Conservation (phyloP, 768 basidiomycete species). For the Tricholoma terreum region DNA sequence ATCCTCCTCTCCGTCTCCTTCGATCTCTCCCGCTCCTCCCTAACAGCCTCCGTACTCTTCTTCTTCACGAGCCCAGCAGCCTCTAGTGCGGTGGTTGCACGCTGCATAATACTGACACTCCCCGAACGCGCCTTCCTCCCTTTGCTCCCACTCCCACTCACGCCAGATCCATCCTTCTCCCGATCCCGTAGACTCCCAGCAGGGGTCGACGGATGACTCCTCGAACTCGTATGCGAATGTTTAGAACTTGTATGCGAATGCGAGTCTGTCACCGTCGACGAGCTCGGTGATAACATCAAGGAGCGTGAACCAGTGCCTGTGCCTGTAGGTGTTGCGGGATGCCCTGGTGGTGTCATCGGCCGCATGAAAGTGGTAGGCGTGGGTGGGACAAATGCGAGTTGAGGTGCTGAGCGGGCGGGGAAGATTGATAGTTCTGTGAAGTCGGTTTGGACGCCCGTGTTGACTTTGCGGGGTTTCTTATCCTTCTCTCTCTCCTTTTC, state of each 20-base stretch:
- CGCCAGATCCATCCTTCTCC: constrained; percentile 34
- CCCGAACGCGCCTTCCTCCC: constrained; percentile 74
- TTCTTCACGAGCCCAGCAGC: constrained; percentile 82
- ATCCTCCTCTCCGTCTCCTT: constrained; percentile 42
- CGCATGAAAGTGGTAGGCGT: constrained; percentile 63
- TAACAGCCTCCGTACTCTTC: constrained; percentile 73
- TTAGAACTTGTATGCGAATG: constrained; percentile 26
- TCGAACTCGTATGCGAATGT: constrained; percentile 24
- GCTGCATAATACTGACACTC: constrained; percentile 94
- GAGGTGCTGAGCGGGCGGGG: constrained; percentile 46
- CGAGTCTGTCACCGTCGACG: constrained; percentile 44
- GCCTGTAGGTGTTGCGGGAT: constrained; percentile 38
- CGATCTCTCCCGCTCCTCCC: constrained; percentile 54
- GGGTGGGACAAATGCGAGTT: constrained; percentile 72
- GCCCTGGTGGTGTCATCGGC: constrained; percentile 53
- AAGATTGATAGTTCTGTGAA: constrained; percentile 19
- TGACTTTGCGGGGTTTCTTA: constrained; percentile 27
- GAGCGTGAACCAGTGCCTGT: constrained; percentile 32
- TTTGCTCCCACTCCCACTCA: constrained; percentile 26
- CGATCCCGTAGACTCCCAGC: constrained; percentile 48
- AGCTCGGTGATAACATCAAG: constrained; percentile 56
- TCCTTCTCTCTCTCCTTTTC: neutral
- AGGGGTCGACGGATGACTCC: constrained; percentile 71
- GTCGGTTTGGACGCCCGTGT: constrained; percentile 49
- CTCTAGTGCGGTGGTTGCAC: constrained; percentile 87